Evolutionary conservation across 2,329 filamentous ascomycete genomes (phyloP), one percentile per base, ranked within the genome.

Genomic region (Aspergillus fructus): DNA sequence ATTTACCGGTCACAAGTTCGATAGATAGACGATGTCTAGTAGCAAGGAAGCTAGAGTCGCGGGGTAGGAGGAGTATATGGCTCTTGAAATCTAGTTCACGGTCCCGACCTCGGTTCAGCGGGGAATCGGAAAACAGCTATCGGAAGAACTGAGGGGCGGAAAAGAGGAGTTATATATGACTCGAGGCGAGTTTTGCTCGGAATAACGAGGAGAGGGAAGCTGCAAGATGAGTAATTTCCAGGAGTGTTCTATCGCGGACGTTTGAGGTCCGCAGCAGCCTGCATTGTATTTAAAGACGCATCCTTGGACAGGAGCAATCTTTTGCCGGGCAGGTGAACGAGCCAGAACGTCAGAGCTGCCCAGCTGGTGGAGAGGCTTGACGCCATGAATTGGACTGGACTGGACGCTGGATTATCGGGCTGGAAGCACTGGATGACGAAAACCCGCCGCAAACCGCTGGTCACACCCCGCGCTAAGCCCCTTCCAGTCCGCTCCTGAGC

Each of bases 31-130:
- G 17, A 52, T 49, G 40, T 13, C n/a, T 37, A n/a, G 12, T 37
- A 50, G 54, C 33, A 41, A 43, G 30, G 49, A 30, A 53, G 59
- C 39, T 27, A 49, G 24, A 51, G 40, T 53, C 37, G 54, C 39
- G 47, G 40, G 56, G 52, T 45, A 49, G 41, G 27, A 24, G 47
- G 47, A 34, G 12, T n/a, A 53, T 47, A 27, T 23, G 24, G 30
- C 42, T 52, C 27, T 55, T 30, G 13, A 53, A 49, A 37, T 37
- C 34, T 37, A 37, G 34, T 37, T n/a, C 48, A 52, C 49, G 41
- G 34, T 33, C 27, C 27, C 56, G 59, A 64, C 68, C 68, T 71
- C 68, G 68, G 68, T 68, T 68, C 61, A 64, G 56, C 68, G 68
- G 68, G 60, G 66, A 65, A 62, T 47, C 55, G 64, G 62, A 58